A percentile compares a stretch with the other conserved stretches of the same genome.
phyloP scores from a whole-genome alignment of 176 grass and related monocot genomes.

The Tillandsia leiboldiana region DNA sequence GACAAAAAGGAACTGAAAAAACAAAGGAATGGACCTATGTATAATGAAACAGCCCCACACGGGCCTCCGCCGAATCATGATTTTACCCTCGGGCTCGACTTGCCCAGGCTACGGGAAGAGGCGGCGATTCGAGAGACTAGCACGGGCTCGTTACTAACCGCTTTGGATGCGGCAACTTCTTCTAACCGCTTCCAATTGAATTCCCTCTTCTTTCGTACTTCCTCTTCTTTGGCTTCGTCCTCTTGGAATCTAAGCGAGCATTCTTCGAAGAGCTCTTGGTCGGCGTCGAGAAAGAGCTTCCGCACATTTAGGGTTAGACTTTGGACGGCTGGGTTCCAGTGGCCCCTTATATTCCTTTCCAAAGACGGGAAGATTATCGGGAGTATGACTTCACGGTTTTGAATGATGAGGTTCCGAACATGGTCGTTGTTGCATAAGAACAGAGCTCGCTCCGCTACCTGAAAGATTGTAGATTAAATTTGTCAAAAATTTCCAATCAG shows the following conservation, averaged over 20 bases:
- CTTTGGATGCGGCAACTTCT: constrained; percentile 29
- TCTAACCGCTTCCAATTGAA: constrained; percentile 33
- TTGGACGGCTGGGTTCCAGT: constrained; percentile 34
- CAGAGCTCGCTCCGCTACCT: constrained; percentile 41
- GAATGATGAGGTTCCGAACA: constrained; percentile 13
- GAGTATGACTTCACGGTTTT: constrained; percentile 34
- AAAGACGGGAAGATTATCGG: constrained; percentile 37
- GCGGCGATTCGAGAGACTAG: constrained; percentile 16
- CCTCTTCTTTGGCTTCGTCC: constrained; percentile 19
- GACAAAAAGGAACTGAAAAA: too few species aligned
- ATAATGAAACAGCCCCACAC: too few species aligned
- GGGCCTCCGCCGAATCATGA: too few species aligned
- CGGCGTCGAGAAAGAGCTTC: constrained; percentile 22
- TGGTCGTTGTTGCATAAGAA: constrained; percentile 37
- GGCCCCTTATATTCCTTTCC: constrained; percentile 26
- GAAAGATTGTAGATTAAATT: constrained; percentile 3
- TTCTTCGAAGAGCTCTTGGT: constrained; percentile 18
- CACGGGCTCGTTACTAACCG: constrained; percentile 21
- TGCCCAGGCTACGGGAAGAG: not conserved
- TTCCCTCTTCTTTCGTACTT: constrained; percentile 23
- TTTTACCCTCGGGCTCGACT: not conserved
- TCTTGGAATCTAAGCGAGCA: constrained; percentile 26
- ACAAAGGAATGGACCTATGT: too few species aligned
- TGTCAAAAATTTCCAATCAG: too few species aligned
- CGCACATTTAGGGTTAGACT: constrained; percentile 23